These are phyloP conservation scores for Lentinula guzmanii DNA, from an alignment of 768 basidiomycete species.

Conservation along the genomic window DNA sequence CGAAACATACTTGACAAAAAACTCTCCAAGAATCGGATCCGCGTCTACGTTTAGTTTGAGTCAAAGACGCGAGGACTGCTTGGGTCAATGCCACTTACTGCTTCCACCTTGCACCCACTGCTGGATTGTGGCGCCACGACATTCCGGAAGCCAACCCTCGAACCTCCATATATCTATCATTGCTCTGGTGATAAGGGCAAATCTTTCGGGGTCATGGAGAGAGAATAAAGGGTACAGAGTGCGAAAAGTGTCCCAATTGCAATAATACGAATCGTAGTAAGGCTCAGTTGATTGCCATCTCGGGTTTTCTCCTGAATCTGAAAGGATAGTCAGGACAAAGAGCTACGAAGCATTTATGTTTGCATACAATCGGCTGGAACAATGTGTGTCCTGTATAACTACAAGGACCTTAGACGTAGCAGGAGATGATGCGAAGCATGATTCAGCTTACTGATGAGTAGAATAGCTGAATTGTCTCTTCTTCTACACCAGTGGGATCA, in stretches of 20 bases:
- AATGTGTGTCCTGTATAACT: conserved; percentile 59
- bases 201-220: conserved; percentile 54
- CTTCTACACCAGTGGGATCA: conserved; percentile 37
- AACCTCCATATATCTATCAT: conserved; percentile 65
- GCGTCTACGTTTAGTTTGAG: conserved; percentile 33
- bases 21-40: conserved; percentile 59
- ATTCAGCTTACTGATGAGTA: conserved; percentile 46
- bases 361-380: conserved; percentile 57
- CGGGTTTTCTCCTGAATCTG: conserved; percentile 61
- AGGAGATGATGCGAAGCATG: background rate
- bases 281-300: conserved; percentile 60
- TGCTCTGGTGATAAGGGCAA: conserved; percentile 53
- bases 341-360: background rate
- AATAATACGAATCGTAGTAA: conserved; percentile 64
- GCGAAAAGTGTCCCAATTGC: conserved; percentile 67
- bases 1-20: conserved; percentile 50
- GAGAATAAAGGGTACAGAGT: conserved; percentile 60
- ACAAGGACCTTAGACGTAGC: background rate
- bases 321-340: background rate
- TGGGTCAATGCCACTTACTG: conserved; percentile 31
- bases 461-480: conserved; percentile 46
- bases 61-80: background rate
- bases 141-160: conserved; percentile 68
- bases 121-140: conserved; percentile 40
- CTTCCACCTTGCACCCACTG: conserved; percentile 51